Base-by-base conservation (phyloP, 2,329 filamentous ascomycete genomes). In the Colletotrichum phormii region DNA sequence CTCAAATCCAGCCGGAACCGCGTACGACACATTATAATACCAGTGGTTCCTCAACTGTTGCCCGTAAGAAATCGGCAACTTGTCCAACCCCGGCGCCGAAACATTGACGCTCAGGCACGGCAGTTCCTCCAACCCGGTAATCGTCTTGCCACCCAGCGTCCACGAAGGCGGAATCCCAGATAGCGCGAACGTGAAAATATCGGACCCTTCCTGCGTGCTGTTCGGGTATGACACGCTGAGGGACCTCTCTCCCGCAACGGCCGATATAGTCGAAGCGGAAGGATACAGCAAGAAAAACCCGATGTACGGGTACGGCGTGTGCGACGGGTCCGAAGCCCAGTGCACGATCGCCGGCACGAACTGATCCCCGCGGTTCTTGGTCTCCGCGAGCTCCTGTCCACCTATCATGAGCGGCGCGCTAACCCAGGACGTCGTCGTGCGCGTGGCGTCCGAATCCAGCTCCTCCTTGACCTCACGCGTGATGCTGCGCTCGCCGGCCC, bases 21-120 rank as follows among this genome's bases (percentile, higher is more conserved):
- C 80, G 72, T 86, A 87, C 2, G 84, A 86, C 31, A 87, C 80
- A 51, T 87, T 87, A 46, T 86, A 86, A 24, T 83, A 83, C 71
- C 79, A 79, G 62, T 86, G 84, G 62, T 85, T 79, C 54, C 83
- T 80, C 58, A 87, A 76, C 9, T 76, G 77, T 12, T 76, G 75
- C 0, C 82, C 82, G 64, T 86, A 86, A 4, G 78, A 76, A 2
- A 82, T 80, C 1, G 80, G 79, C 72, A 81, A 78, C 55, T 79
- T 76, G 55, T 80, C 77, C 31, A 86, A 67, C 0, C 84, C 84
- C 3, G 79, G 76, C 1, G 84, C 83, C 5, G 77, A 74, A 0
- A 86, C 80, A 22, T 79, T 81, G 22, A 85, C 81, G 58, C 77
- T 77, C 35, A 86, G 75, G 68, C 84, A 86, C 5, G 83, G 83